Percentiles rank a stretch among this genome's conserved stretches.
These are phyloP conservation scores for Lecanicillium sp. DNA, from an alignment of 2,329 filamentous ascomycete species.

Conservation along the genomic window DNA sequence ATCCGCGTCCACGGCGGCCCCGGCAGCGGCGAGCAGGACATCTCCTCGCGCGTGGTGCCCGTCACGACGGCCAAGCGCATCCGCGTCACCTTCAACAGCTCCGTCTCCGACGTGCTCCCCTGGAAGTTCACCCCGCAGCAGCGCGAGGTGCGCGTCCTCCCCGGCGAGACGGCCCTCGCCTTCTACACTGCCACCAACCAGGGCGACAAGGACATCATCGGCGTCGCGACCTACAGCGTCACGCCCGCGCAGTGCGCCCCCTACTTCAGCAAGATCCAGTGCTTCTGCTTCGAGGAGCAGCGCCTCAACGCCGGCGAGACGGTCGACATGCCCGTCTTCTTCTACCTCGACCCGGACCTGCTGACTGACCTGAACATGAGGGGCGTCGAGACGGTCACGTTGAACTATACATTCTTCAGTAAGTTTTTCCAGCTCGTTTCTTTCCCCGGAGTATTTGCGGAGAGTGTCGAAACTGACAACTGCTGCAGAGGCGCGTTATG, in stretches of 20 bases:
- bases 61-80: constrained; percentile 77
- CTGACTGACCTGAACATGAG: constrained; percentile 88
- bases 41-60: constrained; percentile 71
- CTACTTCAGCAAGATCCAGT: constrained; percentile 99
- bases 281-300: constrained; percentile 98
- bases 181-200: constrained; percentile 97
- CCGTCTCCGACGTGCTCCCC: constrained; percentile 87
- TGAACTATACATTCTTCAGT: constrained; percentile 99
- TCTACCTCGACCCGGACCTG: constrained; percentile 96
- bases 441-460: background rate
- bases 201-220: constrained; percentile 88
- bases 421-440: constrained; percentile 34
- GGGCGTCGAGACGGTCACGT: constrained; percentile 87
- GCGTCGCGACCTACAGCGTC: constrained; percentile 95
- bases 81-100: constrained; percentile 92
- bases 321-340: constrained; percentile 99
- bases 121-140: constrained; percentile 98
- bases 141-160: constrained; percentile 89
- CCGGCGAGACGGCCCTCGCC: constrained; percentile 91
- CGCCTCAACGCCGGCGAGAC: constrained; percentile 90
- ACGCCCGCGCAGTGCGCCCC: constrained; percentile 92
- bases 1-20: constrained; percentile 65
- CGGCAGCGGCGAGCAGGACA: constrained; percentile 50
- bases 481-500: constrained; percentile 38
- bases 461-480: constrained; percentile 28